These are phyloP conservation scores for Potentilla sterilis DNA, from an alignment of 306 rosid genomes.

Conservation along the genomic window DNA sequence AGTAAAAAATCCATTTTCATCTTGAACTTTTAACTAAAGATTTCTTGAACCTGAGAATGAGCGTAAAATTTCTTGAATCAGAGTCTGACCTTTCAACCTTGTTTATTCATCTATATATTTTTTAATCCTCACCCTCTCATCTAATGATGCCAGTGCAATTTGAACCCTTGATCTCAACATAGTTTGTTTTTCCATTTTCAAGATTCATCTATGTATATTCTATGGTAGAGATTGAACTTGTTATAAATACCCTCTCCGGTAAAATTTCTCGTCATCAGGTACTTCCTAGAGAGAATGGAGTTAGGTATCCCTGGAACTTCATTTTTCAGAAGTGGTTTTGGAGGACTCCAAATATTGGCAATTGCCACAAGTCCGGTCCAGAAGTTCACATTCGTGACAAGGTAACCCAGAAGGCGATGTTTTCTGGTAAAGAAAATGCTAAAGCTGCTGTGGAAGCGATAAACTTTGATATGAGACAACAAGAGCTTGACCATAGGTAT, in stretches of 20 bases:
- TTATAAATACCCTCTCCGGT: neutral
- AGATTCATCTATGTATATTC: neutral
- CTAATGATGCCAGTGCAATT: neutral
- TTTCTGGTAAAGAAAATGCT: conserved; percentile 33
- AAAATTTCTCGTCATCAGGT: conserved; percentile 48
- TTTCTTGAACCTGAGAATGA: neutral
- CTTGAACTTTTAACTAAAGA: neutral
- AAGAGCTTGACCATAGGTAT: conserved; percentile 89
- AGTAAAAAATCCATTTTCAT: neutral
- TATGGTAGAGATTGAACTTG: neutral
- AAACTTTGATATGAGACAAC: conserved; percentile 92
- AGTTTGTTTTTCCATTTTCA: neutral
- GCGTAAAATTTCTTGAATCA: neutral
- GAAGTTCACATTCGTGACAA: conserved; percentile 32
- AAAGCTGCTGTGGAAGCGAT: conserved; percentile 61
- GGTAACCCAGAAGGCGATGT: conserved; percentile 28
- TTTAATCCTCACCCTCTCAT: neutral
- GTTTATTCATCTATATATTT: too few relatives aligned
- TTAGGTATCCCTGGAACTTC: conserved; percentile 72
- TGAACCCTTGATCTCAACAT: neutral
- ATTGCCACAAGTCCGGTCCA: conserved; percentile 32
- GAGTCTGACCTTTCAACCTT: neutral
- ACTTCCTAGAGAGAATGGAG: conserved; percentile 83
- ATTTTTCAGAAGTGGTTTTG: conserved; percentile 51
- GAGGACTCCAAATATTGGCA: conserved; percentile 41